Evolutionary conservation across 2,329 filamentous ascomycete species (phyloP).

Genomic region (Arachnomyces sp.): DNA sequence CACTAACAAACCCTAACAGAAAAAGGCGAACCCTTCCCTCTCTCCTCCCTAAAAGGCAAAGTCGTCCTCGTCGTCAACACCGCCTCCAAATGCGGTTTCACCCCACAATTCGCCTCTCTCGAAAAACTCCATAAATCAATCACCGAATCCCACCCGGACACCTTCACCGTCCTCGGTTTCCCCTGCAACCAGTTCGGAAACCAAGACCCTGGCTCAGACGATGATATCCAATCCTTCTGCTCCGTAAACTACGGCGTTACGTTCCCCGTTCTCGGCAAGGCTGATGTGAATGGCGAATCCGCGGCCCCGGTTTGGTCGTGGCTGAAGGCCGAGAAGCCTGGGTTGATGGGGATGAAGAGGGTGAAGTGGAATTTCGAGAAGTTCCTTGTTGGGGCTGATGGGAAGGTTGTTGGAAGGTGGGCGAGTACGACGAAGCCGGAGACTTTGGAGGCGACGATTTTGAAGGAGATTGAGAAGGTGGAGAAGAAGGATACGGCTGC

Average conservation of each 20-base stretch:
- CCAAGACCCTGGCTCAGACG: constrained; percentile 80
- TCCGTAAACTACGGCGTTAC: constrained; percentile 88
- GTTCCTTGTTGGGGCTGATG: constrained; percentile 82
- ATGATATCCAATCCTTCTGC: constrained; percentile 78
- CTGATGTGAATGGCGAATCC: constrained; percentile 82
- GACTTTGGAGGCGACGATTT: constrained; percentile 64
- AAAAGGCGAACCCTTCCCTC: constrained; percentile 62
- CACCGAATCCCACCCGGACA: constrained; percentile 59
- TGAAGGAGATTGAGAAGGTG: constrained; percentile 62
- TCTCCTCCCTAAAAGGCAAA: constrained; percentile 74
- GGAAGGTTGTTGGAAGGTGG: constrained; percentile 78
- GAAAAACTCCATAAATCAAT: constrained; percentile 82
- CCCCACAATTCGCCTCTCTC: constrained; percentile 84
- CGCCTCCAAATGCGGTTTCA: constrained; percentile 98
- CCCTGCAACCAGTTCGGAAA: constrained; percentile 95
- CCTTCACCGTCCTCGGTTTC: constrained; percentile 87
- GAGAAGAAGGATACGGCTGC: constrained; percentile 31
- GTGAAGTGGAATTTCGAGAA: constrained; percentile 99
- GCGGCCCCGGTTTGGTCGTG: constrained; percentile 74
- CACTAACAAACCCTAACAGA: constrained; percentile 41
- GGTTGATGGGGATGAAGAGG: constrained; percentile 77
- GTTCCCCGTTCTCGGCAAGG: constrained; percentile 87
- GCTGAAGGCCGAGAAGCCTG: constrained; percentile 64
- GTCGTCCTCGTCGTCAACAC: constrained; percentile 96
- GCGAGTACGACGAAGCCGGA: constrained; percentile 83